These are phyloP conservation scores for Camellia oleifera DNA, from an alignment of 179 eudicot genomes.

Conservation along the genomic window DNA sequence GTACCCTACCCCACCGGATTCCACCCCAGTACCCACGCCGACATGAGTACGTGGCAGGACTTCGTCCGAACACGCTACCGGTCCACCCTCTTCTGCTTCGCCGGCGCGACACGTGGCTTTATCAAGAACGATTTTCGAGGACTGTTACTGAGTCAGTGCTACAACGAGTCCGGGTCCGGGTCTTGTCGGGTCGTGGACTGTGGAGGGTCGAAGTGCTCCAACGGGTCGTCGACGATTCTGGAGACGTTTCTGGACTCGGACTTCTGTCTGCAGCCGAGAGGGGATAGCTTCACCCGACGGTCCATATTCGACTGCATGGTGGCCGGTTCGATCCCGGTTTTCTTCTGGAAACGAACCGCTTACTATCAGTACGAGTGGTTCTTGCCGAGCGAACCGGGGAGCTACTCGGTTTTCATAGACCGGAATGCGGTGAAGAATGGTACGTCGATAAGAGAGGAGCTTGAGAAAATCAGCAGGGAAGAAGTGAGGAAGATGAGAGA, in stretches of 20 bases:
- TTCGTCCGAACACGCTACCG: constrained; percentile 53
- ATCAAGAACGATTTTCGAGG: constrained; percentile 68
- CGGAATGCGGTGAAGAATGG: constrained; percentile 73
- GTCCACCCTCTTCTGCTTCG: constrained; percentile 55
- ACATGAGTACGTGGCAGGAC: constrained; percentile 62
- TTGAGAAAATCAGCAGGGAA: constrained; percentile 45
- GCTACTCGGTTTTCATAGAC: constrained; percentile 90
- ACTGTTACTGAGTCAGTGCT: constrained; percentile 58
- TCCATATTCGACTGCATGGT: constrained; percentile 90
- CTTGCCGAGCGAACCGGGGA: constrained; percentile 63
- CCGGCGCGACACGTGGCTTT: constrained; percentile 77
- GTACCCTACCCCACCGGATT: constrained; percentile 95
- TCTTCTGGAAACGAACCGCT: constrained; percentile 86
- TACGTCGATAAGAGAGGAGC: constrained; percentile 49
- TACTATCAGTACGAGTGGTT: constrained; percentile 85
- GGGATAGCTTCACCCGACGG: constrained; percentile 87
- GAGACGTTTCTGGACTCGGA: constrained; percentile 73
- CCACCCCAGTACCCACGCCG: constrained; percentile 61
- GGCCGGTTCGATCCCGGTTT: constrained; percentile 91
- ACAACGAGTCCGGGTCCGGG: constrained; percentile 31
- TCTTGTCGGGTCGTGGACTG: constrained; percentile 74
- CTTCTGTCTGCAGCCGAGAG: constrained; percentile 84
- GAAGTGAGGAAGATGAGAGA: constrained; percentile 69
- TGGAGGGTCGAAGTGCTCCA: constrained; percentile 50
- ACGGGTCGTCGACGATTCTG: constrained; percentile 63